Base-by-base conservation (phyloP, 352 stramenopile species). In the Ophiocytium majus region DNA sequence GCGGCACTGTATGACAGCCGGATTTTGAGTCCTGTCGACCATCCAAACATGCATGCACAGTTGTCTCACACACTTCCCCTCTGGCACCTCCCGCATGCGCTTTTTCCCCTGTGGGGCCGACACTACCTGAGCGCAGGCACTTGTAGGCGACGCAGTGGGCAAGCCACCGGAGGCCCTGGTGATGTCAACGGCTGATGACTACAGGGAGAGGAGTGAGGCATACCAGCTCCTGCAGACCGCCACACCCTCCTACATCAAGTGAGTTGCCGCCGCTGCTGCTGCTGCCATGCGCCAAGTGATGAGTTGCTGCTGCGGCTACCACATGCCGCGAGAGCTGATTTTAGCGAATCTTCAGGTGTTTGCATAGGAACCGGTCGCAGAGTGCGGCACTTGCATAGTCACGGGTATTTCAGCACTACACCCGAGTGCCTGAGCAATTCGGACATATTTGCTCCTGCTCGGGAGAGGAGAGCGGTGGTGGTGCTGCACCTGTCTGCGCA, bases 161-260 rank as follows among this genome's bases (percentile, higher is more conserved):
- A 82, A 96, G 78, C 76, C 86, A 0, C 90, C 92, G 17, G 80
- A 88, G 50, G 76, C 95, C 32, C 89, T 97, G 10, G 92, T 97
- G 19, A 96, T 98, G 91, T 93, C 88, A 50, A 92, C 92, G 31
- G 91, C 92, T 19, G 89, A 94, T 31, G 89, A 92, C 23, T 97
- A 95, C 87, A 91, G 94, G 0, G 93, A 97, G 82, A 92, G 95
- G 82, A 92, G 94, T 17, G 94, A 97, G 85, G 92, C 95, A 91
- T 95, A 95, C 80, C 92, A 97, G 75, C 89, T 94, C 0, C 90
- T 98, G 37, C 91, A 97, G 81, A 93, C 93, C 63, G 93, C 94
- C n/a, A 91, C 90, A 17, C 94, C 94, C 0, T 80, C 95, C 10
- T 89, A 93, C 36, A 93, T 97, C 57, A 96, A 96, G 87, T 91